These are phyloP conservation scores for Tylopilus sp. DNA, from an alignment of 768 basidiomycete genomes.

Conservation along the genomic window DNA sequence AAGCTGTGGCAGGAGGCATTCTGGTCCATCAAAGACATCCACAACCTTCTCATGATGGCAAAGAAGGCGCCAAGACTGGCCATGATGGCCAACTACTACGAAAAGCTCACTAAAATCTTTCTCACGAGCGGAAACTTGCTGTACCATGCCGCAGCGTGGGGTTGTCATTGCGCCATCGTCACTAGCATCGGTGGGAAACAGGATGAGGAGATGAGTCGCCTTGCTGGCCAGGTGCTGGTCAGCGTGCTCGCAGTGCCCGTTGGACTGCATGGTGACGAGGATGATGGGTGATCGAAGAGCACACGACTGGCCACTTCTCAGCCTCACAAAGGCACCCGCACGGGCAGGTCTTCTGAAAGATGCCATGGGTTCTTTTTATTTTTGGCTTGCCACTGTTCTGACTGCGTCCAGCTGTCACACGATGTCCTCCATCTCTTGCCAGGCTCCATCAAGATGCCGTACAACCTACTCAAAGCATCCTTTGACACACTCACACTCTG, in stretches of 20 bases:
- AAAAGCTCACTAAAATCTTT: slow-evolving; percentile 96
- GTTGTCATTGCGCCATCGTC: no score
- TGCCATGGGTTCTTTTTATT: slow-evolving; percentile 55
- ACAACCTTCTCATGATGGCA: slow-evolving; percentile 82
- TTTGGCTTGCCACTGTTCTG: no score
- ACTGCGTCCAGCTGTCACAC: background rate
- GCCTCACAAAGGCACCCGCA: slow-evolving; percentile 82
- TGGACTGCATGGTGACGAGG: slow-evolving; percentile 51
- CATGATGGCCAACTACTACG: no score
- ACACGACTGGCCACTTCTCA: slow-evolving; percentile 81
- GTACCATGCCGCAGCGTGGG: no score
- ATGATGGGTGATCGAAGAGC: no score
- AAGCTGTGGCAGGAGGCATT: slow-evolving; percentile 97
- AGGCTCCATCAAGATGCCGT: slow-evolving; percentile 79
- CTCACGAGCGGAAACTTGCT: slow-evolving; percentile 91
- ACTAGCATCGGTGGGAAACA: slow-evolving; percentile 69
- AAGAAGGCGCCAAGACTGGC: no score
- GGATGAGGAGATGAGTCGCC: slow-evolving; percentile 72
- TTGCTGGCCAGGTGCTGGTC: slow-evolving; percentile 90
- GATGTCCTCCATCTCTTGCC: slow-evolving; percentile 59
- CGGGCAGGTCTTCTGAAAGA: slow-evolving; percentile 77
- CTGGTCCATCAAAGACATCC: slow-evolving; percentile 96
- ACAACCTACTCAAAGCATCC: slow-evolving; percentile 85
- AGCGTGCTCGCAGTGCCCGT: slow-evolving; percentile 93
- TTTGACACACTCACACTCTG: slow-evolving; percentile 92